Evolutionary conservation across 179 eudicot genomes (phyloP).

Genomic region (Kewa caespitosa): DNA sequence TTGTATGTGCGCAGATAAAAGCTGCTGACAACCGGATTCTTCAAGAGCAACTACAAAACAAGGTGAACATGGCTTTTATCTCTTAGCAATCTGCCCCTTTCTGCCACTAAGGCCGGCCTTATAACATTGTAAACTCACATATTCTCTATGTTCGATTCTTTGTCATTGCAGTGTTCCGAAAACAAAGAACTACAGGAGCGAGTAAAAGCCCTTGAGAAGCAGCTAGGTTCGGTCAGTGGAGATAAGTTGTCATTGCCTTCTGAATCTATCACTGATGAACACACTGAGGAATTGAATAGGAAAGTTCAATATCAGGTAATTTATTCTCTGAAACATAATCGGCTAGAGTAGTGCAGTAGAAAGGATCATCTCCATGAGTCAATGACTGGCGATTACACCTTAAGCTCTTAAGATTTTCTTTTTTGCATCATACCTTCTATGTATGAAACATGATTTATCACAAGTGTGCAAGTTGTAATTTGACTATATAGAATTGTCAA

Average conservation of each 20-base stretch:
- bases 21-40: slow-evolving; percentile 94
- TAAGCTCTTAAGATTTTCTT: background rate
- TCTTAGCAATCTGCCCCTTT: background rate
- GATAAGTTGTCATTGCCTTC: slow-evolving; percentile 36
- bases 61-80: slow-evolving; percentile 43
- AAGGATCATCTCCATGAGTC: background rate
- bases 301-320: slow-evolving; percentile 80
- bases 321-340: background rate
- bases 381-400: too few relatives aligned
- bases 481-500: too few relatives aligned
- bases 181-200: slow-evolving; percentile 67
- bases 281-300: slow-evolving; percentile 65
- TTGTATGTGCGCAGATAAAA: slow-evolving; percentile 56
- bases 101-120: background rate
- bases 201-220: slow-evolving; percentile 60
- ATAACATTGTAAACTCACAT: background rate
- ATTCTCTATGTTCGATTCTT: slow-evolving; percentile 7
- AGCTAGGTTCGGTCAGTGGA: slow-evolving; percentile 45
- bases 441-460: background rate
- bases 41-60: slow-evolving; percentile 89
- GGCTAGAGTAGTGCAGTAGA: background rate
- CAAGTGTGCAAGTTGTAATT: background rate
- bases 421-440: background rate
- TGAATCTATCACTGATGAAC: slow-evolving; percentile 49
- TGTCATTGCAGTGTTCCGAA: slow-evolving; percentile 60